Evolutionary conservation across 2,329 filamentous ascomycete species (phyloP), one percentile per base, ranked within the genome.

Genomic region (Epichloe elymi): DNA sequence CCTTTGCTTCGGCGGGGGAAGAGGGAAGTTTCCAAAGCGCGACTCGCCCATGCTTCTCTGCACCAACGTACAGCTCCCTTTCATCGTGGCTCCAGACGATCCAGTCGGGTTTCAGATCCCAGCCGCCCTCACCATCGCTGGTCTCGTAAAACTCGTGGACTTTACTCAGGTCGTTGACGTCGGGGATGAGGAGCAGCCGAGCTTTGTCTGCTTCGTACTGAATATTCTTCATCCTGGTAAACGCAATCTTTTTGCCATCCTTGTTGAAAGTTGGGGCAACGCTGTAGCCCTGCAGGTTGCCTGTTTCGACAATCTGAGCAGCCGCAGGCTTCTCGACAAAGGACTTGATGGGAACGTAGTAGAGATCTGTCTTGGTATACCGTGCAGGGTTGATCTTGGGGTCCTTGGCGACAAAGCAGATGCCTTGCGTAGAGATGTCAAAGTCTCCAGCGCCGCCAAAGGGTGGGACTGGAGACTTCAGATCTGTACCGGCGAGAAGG

Each of bases 381-480:
- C 85, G 76, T 0, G 86, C 86, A 3, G 79, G 80, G 59, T 85
- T 80, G 26, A 88, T 66, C 11, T 78, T 70, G 0, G 85, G 85
- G 59, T 89, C 86, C 58, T 87, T 88, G 8, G 86, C 78, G 10
- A 88, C 79, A 60, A 90, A 90, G 6, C 82, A 78, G 49, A 91
- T 74, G 0, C 83, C 85, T 43, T 71, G 66, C 33, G 69, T 67
- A 53, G 80, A 75, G 53, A 91, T 78, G 60, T 94, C 88, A 60
- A 90, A 95, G 65, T 94, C 84, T n/a, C 80, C 78, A 0, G 80
- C 70, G 19, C 85, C 87, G 3, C 89, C 89, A 59, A 95, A 94
- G 0, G 87, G 84, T 46, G 78, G 81, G 17, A 89, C 80, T 0
- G 86, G 90, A 47, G 72, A 83, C 60, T 80, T 82, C 30, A 85